phyloP scores from a whole-genome alignment of 192 early-diverging fungal genomes.

The Glomus cerebriforme region DNA sequence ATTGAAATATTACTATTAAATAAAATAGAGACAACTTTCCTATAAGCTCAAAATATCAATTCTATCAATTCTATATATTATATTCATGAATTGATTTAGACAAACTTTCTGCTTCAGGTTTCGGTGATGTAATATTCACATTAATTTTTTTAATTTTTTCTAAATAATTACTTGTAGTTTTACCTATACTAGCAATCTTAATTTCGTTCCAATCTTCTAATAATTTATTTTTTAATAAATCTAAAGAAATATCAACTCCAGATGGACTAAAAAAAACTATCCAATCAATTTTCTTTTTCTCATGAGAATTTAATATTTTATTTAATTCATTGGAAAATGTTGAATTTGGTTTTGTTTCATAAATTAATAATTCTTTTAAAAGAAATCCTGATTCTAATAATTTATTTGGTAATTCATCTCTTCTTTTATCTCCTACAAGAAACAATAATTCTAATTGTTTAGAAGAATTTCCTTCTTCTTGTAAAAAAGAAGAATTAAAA shows the following conservation, averaged over 20 bases:
- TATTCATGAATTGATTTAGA: constrained; percentile 27
- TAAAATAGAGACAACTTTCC: too few species aligned
- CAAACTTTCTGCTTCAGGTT: constrained; percentile 36
- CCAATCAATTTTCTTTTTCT: constrained; percentile 37
- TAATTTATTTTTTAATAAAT: constrained; percentile 15
- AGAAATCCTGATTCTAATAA: constrained; percentile 33
- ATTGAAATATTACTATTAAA: too few species aligned
- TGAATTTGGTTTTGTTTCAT: constrained; percentile 38
- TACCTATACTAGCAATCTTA: constrained; percentile 51
- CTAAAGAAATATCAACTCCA: constrained; percentile 47
- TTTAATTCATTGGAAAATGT: constrained; percentile 31
- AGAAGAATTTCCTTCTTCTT: too few species aligned
- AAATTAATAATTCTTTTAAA: constrained; percentile 43
- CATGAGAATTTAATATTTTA: not conserved
- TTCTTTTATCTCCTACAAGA: constrained; percentile 56
- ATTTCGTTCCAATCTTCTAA: not conserved
- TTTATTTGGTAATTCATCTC: constrained; percentile 40
- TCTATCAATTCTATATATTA: too few species aligned
- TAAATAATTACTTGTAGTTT: constrained; percentile 46
- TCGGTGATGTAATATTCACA: constrained; percentile 40
- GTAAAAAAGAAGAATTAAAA: not conserved
- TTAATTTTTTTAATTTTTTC: not conserved
- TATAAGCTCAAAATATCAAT: too few species aligned
- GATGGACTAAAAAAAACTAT: constrained; percentile 64
- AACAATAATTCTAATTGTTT: constrained; percentile 39